phyloP scores from a whole-genome alignment of 2,329 filamentous ascomycete genomes.

The Rasamsonia emersonii region DNA sequence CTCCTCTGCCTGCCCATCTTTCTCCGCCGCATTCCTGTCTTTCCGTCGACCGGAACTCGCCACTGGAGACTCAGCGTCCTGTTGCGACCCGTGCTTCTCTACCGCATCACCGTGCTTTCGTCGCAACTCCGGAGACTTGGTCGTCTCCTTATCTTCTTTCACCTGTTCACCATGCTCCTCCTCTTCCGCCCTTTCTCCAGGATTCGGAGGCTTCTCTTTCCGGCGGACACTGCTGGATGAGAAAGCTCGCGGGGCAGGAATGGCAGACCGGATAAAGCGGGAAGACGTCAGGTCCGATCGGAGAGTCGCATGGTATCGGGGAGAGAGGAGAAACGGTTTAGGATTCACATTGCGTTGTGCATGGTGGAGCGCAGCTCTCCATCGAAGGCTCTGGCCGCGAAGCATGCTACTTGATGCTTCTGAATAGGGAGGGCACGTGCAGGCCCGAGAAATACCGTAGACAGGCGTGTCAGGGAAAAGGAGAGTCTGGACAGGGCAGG shows the following conservation, averaged over 20 bases:
- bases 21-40: slow-evolving; percentile 27
- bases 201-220: slow-evolving; percentile 49
- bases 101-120: slow-evolving; percentile 32
- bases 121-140: slow-evolving; percentile 30
- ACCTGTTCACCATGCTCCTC: slow-evolving; percentile 38
- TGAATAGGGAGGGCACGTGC: slow-evolving; percentile 8
- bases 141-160: slow-evolving; percentile 37
- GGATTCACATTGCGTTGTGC: slow-evolving; percentile 34
- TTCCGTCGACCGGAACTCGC: slow-evolving; percentile 34
- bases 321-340: slow-evolving; percentile 22
- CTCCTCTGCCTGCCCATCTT: slow-evolving; percentile 29
- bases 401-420: slow-evolving; percentile 45
- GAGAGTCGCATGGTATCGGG: slow-evolving; percentile 23
- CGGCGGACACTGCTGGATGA: slow-evolving; percentile 39
- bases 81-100: slow-evolving; percentile 17
- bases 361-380: slow-evolving; percentile 52
- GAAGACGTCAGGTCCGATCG: slow-evolving; percentile 19
- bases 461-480: slow-evolving; percentile 5
- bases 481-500: slow-evolving; percentile 7
- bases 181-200: slow-evolving; percentile 28
- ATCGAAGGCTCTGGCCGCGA: slow-evolving; percentile 56
- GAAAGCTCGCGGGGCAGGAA: slow-evolving; percentile 31
- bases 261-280: slow-evolving; percentile 16
- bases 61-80: slow-evolving; percentile 25
- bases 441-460: slow-evolving; percentile 8